A percentile compares a stretch with the other conserved stretches of the same genome.
phyloP scores from a whole-genome alignment of 2,329 filamentous ascomycete genomes.

The Paecilomyces fulvus region DNA sequence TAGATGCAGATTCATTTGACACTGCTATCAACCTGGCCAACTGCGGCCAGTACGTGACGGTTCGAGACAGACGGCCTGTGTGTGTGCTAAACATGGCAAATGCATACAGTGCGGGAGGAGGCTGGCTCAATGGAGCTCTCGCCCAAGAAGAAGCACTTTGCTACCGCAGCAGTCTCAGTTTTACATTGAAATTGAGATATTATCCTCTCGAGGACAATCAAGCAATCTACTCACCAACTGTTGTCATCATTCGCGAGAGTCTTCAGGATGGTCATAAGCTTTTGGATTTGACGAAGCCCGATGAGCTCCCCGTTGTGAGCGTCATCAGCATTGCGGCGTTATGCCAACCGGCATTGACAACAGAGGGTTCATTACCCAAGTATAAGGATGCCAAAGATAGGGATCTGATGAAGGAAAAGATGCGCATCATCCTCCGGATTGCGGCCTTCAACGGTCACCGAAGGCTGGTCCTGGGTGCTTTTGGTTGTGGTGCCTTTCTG shows the following conservation, averaged over 20 bases:
- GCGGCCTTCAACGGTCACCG: slow-evolving; percentile 50
- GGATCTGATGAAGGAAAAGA: slow-evolving; percentile 53
- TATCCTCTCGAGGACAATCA: slow-evolving; percentile 47
- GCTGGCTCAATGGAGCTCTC: slow-evolving; percentile 52
- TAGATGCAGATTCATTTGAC: slow-evolving; percentile 52
- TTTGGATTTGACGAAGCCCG: slow-evolving; percentile 29
- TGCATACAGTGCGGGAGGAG: slow-evolving; percentile 50
- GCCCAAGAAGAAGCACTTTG: slow-evolving; percentile 65
- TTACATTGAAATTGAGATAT: slow-evolving; percentile 32
- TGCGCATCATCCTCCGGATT: slow-evolving; percentile 52
- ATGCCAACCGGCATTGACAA: slow-evolving; percentile 29
- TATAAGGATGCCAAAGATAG: slow-evolving; percentile 40
- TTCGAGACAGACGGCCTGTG: slow-evolving; percentile 33
- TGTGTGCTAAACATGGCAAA: slow-evolving; percentile 61
- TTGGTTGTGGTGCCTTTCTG: slow-evolving; percentile 60
- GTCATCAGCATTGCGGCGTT: slow-evolving; percentile 55
- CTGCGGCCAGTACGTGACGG: slow-evolving; percentile 11
- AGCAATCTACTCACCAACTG: slow-evolving; percentile 52
- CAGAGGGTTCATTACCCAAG: slow-evolving; percentile 6
- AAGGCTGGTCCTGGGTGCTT: slow-evolving; percentile 56
- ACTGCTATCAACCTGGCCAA: slow-evolving; percentile 40
- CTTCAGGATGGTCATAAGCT: slow-evolving; percentile 41
- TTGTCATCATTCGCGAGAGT: slow-evolving; percentile 50
- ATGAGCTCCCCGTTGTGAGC: slow-evolving; percentile 44
- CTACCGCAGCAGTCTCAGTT: slow-evolving; percentile 46